Evolutionary conservation across 2,329 filamentous ascomycete species (phyloP).

Genomic region (Cladosporium sp.): DNA sequence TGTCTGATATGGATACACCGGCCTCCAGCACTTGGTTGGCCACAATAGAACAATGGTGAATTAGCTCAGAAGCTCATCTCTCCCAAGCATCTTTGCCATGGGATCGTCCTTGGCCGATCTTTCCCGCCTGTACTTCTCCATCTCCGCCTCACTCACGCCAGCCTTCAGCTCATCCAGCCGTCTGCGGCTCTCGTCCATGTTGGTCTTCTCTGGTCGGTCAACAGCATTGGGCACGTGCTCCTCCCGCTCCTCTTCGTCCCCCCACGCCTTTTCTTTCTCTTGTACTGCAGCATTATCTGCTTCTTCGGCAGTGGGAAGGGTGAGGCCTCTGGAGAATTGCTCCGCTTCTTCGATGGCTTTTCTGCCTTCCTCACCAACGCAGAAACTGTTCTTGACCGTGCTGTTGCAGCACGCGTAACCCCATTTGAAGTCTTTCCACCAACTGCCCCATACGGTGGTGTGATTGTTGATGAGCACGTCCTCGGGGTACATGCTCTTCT

Average conservation of each 20-base stretch:
- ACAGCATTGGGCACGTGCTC: conserved; percentile 40
- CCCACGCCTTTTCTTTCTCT: conserved; percentile 36
- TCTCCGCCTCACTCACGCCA: conserved; percentile 72
- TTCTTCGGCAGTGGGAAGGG: conserved; percentile 31
- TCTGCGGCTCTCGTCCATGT: conserved; percentile 54
- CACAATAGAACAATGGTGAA: not conserved
- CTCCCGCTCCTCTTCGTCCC: conserved; percentile 35
- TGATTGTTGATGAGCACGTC: conserved; percentile 88
- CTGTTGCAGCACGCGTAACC: conserved; percentile 95
- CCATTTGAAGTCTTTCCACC: conserved; percentile 95
- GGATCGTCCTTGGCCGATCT: conserved; percentile 70
- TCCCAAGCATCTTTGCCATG: conserved; percentile 75
- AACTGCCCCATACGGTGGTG: conserved; percentile 87
- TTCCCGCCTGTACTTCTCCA: conserved; percentile 79
- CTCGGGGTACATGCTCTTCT: conserved; percentile 87
- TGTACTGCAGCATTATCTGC: conserved; percentile 26
- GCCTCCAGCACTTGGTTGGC: conserved; percentile 11
- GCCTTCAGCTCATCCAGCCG: conserved; percentile 72
- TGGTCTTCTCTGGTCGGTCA: conserved; percentile 36
- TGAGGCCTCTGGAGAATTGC: conserved; percentile 45
- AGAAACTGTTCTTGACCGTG: conserved; percentile 92
- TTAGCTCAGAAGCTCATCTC: conserved; percentile 54
- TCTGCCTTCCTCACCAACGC: conserved; percentile 85
- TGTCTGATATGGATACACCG: not conserved
- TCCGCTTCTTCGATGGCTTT: conserved; percentile 73